Conservation (phyloP, 2,329 filamentous ascomycete species). For the Amylocarpus encephaloides region DNA sequence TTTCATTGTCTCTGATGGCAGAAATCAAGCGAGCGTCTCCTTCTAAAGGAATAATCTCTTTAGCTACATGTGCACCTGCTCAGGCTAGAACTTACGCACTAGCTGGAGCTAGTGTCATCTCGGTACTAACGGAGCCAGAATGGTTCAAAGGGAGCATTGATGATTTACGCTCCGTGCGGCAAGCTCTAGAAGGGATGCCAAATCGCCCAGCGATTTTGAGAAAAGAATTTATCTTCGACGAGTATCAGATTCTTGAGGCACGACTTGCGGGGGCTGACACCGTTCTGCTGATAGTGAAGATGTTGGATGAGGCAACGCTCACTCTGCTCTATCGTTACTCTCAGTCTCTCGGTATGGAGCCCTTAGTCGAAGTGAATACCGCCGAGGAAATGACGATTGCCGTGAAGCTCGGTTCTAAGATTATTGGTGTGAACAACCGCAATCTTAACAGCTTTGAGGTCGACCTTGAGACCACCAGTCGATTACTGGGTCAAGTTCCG, state of each 20-base stretch:
- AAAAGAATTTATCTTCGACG: constrained; percentile 96
- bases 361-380: constrained; percentile 93
- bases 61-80: constrained; percentile 78
- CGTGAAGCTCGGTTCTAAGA: constrained; percentile 77
- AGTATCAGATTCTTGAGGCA: constrained; percentile 96
- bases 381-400: constrained; percentile 87
- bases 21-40: constrained; percentile 97
- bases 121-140: constrained; percentile 94
- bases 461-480: constrained; percentile 84
- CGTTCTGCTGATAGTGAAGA: constrained; percentile 94
- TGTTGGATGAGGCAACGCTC: constrained; percentile 73
- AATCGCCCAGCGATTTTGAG: constrained; percentile 87
- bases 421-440: constrained; percentile 95
- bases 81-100: constrained; percentile 90
- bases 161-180: constrained; percentile 78
- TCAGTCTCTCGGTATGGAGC: constrained; percentile 88
- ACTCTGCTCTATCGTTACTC: constrained; percentile 83
- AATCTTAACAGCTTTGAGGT: constrained; percentile 96
- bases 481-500: constrained; percentile 80
- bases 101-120: constrained; percentile 93
- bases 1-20: constrained; percentile 88
- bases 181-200: constrained; percentile 83
- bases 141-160: constrained; percentile 99
- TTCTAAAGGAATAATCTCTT: constrained; percentile 89
- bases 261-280: constrained; percentile 90